Evolutionary conservation across 2,329 filamentous ascomycete genomes (phyloP).

Genomic region (Cladorrhinum sp.): DNA sequence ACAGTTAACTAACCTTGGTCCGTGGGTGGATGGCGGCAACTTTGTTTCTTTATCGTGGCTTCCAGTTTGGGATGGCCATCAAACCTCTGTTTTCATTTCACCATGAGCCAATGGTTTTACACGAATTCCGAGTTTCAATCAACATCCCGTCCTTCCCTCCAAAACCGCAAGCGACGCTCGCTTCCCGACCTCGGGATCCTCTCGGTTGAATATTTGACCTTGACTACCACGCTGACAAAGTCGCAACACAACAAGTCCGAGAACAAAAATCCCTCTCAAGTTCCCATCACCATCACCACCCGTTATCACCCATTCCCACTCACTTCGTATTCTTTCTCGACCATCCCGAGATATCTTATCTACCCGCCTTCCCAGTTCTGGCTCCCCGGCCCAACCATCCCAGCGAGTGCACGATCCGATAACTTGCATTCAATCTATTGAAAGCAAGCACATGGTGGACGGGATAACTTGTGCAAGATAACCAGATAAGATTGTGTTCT

Average conservation of each 20-base stretch:
- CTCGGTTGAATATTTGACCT: background rate
- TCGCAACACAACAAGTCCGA: background rate
- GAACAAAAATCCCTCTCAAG: too few species aligned
- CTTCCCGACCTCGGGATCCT: background rate
- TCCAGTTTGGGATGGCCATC: too few species aligned
- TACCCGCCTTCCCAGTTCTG: background rate
- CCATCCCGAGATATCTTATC: background rate
- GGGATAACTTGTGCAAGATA: too few species aligned
- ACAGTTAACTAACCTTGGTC: background rate
- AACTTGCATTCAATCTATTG: too few species aligned
- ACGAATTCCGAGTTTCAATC: background rate
- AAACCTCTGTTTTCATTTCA: background rate
- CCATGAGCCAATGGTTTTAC: background rate
- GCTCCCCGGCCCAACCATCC: too few species aligned
- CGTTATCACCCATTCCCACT: too few species aligned
- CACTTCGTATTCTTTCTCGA: background rate
- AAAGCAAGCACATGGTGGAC: too few species aligned
- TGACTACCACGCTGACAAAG: background rate
- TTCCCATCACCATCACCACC: too few species aligned
- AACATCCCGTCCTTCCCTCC: background rate
- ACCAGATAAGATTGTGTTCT: background rate
- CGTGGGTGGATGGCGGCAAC: background rate
- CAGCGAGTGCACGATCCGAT: too few species aligned
- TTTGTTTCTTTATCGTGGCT: background rate
- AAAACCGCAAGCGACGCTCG: background rate